Base-by-base conservation (phyloP, 2,329 filamentous ascomycete genomes). In the Exophiala viscosa region DNA sequence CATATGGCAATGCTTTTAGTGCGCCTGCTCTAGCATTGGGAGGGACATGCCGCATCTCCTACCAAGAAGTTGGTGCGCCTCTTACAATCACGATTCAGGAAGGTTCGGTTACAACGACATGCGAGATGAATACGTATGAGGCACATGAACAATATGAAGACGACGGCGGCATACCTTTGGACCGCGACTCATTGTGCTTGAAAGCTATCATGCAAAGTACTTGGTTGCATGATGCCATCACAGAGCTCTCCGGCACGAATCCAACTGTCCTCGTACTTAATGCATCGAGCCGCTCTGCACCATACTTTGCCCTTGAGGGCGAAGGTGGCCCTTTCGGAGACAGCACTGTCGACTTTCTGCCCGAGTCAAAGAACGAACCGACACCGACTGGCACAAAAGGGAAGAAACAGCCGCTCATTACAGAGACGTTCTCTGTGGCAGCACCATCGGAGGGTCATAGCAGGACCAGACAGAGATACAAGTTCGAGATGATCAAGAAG, bases 121-220 rank as follows among this genome's bases (percentile, higher is more conserved):
- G 91, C 70, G 87, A 93, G 55, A 76, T 99, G 46, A 88, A 86
- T 6, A 97, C 93, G 0, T 99, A 96, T 71, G 80, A 90, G 45
- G 50, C 54, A 6, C 47, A 61, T 10, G 50, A 51, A n/a, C 44
- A 36, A 14, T 60, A 60, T 35, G 57, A 59, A 34, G 85, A 90
- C 38, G 79, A 82, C 13, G 86, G 91, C 46, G 86, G 91, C 46
- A 97, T 99, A 41, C 93, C 92, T 0, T 90, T 99, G 61, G 84
- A 92, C 64, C 83, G 90, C 31, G 82, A 90, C 45, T 81, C 85
- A 47, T 77, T 97, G 7, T 78, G 83, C 7, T 87, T 96, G 74
- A 99, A 97, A 69, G 90, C 96, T 54, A 97, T 99, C 66, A 96
- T 96, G 87, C 87, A 69, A n/a, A 74, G 73, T 33, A 66, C 71